Percentiles rank a stretch among this genome's conserved stretches.
Evolutionary conservation across 2,329 filamentous ascomycete species (phyloP).

Genomic region (Emergomyces africanus): DNA sequence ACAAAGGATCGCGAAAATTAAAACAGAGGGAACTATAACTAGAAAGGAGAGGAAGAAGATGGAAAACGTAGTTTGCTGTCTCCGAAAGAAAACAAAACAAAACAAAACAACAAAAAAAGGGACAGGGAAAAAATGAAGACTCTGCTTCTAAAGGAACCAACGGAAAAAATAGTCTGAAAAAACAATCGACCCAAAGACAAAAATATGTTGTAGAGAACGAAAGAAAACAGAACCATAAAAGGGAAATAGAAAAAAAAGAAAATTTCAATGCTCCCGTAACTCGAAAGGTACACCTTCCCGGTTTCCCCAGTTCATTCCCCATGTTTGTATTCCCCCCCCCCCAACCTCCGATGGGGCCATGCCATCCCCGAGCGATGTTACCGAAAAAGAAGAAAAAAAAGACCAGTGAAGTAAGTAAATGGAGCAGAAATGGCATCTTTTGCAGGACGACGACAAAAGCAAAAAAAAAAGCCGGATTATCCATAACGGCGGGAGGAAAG

Average conservation of each 20-base stretch:
- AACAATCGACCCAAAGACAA: neutral
- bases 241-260: neutral
- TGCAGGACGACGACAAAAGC: neutral
- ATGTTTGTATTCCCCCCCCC: neutral
- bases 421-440: neutral
- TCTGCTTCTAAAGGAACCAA: neutral
- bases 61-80: neutral
- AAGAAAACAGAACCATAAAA: neutral
- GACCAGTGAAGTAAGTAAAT: neutral
- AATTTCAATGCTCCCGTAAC: neutral
- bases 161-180: neutral
- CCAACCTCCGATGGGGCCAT: neutral
- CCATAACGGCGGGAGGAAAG: neutral
- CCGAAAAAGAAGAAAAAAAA: neutral
- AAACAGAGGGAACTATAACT: neutral
- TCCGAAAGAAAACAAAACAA: neutral
- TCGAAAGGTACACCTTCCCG: neutral
- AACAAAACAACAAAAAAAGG: too few species aligned
- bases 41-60: slow-evolving; percentile 20
- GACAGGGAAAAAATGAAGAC: neutral
- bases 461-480: too few species aligned
- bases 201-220: neutral
- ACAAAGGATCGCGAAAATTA: neutral
- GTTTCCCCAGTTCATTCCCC: neutral
- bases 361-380: neutral